A percentile compares a stretch with the other conserved stretches of the same genome.
Evolutionary conservation across 192 early-diverging fungal genomes (phyloP).

Genomic region (Linnemannia elongata): DNA sequence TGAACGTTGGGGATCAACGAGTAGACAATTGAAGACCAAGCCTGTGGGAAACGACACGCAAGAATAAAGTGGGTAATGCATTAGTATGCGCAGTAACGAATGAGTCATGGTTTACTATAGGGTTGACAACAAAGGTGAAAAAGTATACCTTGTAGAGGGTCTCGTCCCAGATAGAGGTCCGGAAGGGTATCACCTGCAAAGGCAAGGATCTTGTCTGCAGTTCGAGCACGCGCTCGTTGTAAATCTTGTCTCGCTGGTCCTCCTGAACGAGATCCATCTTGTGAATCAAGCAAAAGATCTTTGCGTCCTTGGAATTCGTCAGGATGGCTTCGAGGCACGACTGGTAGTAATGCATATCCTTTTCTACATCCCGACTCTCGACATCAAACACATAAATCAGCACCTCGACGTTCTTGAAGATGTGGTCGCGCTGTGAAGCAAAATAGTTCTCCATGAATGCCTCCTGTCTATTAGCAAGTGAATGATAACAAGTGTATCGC

Average conservation of each 20-base stretch:
- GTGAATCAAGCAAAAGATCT: slow-evolving; percentile 96
- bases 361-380: slow-evolving; percentile 90
- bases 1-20: slow-evolving; percentile 95
- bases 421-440: slow-evolving; percentile 90
- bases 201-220: slow-evolving; percentile 78
- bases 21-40: slow-evolving; percentile 98
- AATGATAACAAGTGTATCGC: slow-evolving; percentile 3
- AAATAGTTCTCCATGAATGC: slow-evolving; percentile 98
- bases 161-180: slow-evolving; percentile 93
- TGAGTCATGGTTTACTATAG: not conserved
- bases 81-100: slow-evolving; percentile 15
- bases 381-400: slow-evolving; percentile 99
- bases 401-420: slow-evolving; percentile 99
- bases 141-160: slow-evolving; percentile 83
- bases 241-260: slow-evolving; percentile 80
- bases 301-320: slow-evolving; percentile 87
- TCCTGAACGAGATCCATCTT: slow-evolving; percentile 97
- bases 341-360: slow-evolving; percentile 93
- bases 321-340: slow-evolving; percentile 87
- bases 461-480: slow-evolving; percentile 75
- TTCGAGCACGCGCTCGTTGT: slow-evolving; percentile 72
- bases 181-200: slow-evolving; percentile 76
- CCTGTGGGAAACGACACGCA: slow-evolving; percentile 62
- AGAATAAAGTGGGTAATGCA: slow-evolving; percentile 58
- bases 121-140: slow-evolving; percentile 2